A percentile compares a stretch with the other conserved stretches of the same genome.
Evolutionary conservation across 441 rosid genomes (phyloP).

Genomic region (Populus hybrid): DNA sequence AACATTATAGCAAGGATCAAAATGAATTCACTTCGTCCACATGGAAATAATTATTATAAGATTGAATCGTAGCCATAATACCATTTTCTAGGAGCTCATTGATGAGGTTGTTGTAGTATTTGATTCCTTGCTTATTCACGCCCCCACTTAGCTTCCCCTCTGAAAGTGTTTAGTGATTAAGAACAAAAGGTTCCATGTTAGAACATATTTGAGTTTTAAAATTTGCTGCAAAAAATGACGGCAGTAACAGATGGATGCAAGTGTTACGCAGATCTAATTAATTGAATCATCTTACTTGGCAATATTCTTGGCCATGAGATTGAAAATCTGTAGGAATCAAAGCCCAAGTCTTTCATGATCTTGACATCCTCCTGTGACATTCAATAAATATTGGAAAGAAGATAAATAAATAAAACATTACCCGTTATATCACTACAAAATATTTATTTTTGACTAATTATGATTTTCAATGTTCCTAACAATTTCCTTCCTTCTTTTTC

Average conservation of each 20-base stretch:
- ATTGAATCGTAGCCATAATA: not conserved
- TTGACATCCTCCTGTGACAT: slow-evolving; percentile 9
- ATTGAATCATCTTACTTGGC: slow-evolving; percentile 23
- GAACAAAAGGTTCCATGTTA: not conserved
- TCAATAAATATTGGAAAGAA: not conserved
- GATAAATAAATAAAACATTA: not conserved
- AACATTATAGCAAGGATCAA: not conserved
- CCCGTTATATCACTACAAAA: not conserved
- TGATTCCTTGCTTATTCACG: slow-evolving; percentile 42
- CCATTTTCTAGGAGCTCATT: slow-evolving; percentile 47
- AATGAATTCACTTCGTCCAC: not conserved
- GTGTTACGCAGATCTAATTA: not conserved
- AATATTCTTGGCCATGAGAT: slow-evolving; percentile 28
- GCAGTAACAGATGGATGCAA: not conserved
- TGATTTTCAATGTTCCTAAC: not conserved
- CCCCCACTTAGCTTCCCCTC: slow-evolving; percentile 50
- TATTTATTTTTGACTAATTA: not conserved
- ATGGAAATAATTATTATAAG: not conserved
- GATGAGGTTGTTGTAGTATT: slow-evolving; percentile 36
- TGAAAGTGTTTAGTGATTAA: not conserved
- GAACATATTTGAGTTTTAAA: not conserved
- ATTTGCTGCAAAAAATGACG: not conserved
- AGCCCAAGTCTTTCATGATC: slow-evolving; percentile 22
- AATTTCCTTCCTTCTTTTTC: not conserved
- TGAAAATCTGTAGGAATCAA: slow-evolving; percentile 28